Evolutionary conservation across 2,329 filamentous ascomycete species (phyloP).

Genomic region (Paramyrothecium sp.): DNA sequence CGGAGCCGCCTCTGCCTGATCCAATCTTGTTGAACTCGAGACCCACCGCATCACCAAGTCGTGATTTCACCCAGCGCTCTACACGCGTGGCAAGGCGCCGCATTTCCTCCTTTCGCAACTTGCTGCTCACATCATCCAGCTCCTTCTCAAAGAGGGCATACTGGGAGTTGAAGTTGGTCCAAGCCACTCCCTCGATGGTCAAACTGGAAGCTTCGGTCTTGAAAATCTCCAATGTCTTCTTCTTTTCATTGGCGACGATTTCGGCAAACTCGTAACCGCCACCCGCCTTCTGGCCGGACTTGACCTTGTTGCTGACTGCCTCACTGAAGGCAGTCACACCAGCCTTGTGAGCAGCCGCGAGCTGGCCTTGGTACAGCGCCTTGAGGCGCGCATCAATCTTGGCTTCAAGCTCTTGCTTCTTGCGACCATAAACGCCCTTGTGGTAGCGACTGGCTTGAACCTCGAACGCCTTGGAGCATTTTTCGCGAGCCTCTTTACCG

Average conservation of each 20-base stretch:
- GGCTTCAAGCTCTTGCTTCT: conserved; percentile 77
- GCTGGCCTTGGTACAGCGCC: conserved; percentile 82
- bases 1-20: conserved; percentile 78
- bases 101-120: conserved; percentile 93
- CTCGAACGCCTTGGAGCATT: conserved; percentile 82
- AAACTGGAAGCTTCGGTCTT: conserved; percentile 72
- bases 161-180: conserved; percentile 86
- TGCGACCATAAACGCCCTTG: conserved; percentile 89
- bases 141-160: conserved; percentile 82
- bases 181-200: conserved; percentile 74
- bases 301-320: conserved; percentile 82
- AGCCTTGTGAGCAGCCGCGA: conserved; percentile 84
- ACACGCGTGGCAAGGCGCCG: conserved; percentile 84
- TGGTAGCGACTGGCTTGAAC: conserved; percentile 91
- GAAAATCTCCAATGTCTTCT: conserved; percentile 71
- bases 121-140: conserved; percentile 80
- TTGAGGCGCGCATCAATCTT: conserved; percentile 91
- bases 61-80: conserved; percentile 89
- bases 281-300: conserved; percentile 88
- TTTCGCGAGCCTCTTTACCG: conserved; percentile 70
- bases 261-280: conserved; percentile 91
- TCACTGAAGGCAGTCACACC: conserved; percentile 84
- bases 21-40: conserved; percentile 96
- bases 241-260: conserved; percentile 83
- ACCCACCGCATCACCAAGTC: conserved; percentile 82